Evolutionary conservation across 768 basidiomycete genomes (phyloP).

Genomic region (Termitomyces titanicus): DNA sequence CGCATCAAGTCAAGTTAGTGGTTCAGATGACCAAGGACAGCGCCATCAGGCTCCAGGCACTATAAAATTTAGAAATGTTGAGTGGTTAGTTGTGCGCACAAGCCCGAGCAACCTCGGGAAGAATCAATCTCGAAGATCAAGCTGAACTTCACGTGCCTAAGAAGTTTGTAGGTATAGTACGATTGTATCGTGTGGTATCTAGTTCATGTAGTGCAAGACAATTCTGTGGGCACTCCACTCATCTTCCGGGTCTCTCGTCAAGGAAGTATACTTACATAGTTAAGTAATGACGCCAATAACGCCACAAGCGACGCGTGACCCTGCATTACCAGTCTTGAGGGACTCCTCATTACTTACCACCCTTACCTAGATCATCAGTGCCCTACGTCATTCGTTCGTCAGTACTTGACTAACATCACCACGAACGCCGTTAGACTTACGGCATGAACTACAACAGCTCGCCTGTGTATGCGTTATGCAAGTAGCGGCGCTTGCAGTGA

Average conservation of each 20-base stretch:
- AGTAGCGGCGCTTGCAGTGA: neutral
- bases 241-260: no score
- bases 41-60: neutral
- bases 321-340: conserved; percentile 76
- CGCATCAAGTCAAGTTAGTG: neutral
- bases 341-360: conserved; percentile 65
- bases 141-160: neutral
- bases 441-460: conserved; percentile 72
- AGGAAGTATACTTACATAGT: no score
- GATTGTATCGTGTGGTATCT: no score
- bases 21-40: no score
- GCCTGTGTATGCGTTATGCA: conserved; percentile 36
- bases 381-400: conserved; percentile 33
- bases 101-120: neutral
- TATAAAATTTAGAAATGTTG: no score
- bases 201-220: no score
- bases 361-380: conserved; percentile 76
- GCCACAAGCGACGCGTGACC: conserved; percentile 75
- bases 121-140: neutral
- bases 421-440: conserved; percentile 29
- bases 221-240: no score
- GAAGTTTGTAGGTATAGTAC: neutral
- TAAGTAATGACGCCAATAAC: conserved; percentile 54
- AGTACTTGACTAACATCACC: neutral
- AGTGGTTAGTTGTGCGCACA: neutral